phyloP scores from a whole-genome alignment of 2,329 filamentous ascomycete species.

The Beauveria brongniartii region DNA sequence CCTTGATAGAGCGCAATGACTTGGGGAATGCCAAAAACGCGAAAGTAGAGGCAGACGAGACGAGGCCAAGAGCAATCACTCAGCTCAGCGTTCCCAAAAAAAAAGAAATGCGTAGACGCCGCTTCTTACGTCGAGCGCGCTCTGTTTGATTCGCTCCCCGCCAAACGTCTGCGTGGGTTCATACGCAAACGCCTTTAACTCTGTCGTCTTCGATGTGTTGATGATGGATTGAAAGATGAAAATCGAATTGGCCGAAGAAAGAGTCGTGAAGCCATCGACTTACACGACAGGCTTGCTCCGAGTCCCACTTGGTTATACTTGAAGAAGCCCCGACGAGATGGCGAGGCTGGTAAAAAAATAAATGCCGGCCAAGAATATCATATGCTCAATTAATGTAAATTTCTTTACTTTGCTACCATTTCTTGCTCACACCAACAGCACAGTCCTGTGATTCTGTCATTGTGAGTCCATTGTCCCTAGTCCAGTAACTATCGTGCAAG shows the following conservation, averaged over 20 bases:
- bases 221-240: constrained; percentile 7
- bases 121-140: constrained; percentile 10
- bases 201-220: constrained; percentile 10
- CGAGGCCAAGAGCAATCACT: constrained; percentile 19
- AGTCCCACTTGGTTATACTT: background rate
- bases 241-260: too few species aligned
- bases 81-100: constrained; percentile 19
- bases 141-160: background rate
- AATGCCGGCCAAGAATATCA: background rate
- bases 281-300: background rate
- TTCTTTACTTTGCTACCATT: too few species aligned
- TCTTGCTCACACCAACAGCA: background rate
- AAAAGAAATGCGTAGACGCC: constrained; percentile 13
- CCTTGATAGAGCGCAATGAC: constrained; percentile 43
- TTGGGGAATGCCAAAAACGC: constrained; percentile 24
- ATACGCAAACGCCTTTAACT: constrained; percentile 8
- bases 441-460: background rate
- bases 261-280: background rate
- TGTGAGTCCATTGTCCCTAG: too few species aligned
- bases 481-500: too few species aligned
- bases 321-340: background rate
- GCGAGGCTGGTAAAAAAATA: background rate
- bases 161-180: constrained; percentile 13
- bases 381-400: too few species aligned
- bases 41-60: constrained; percentile 29